Conservation (phyloP, 495 filamentous ascomycete genomes). For the Alectoria sarmentosa region DNA sequence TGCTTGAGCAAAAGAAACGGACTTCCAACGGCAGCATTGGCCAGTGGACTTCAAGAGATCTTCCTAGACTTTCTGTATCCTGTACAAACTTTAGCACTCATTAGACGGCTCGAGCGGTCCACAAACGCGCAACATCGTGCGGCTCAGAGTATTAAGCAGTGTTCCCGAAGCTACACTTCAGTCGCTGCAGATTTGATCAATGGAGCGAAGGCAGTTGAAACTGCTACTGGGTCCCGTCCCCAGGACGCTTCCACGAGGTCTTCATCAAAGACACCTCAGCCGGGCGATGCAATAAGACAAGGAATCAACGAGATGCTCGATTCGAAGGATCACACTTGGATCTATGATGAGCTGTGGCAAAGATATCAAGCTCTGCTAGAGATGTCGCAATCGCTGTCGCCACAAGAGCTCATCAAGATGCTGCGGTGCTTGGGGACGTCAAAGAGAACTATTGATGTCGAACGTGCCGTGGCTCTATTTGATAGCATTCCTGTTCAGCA, state of each 20-base stretch:
- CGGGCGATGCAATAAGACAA: background rate
- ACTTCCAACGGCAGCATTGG: background rate
- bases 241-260: background rate
- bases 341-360: conserved; percentile 30
- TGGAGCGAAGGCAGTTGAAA: conserved; percentile 1
- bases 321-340: conserved; percentile 16
- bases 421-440: conserved; percentile 38
- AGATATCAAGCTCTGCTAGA: conserved; percentile 26
- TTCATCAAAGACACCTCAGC: conserved; percentile 4
- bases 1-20: background rate
- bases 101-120: conserved; percentile 33
- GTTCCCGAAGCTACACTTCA: conserved; percentile 31
- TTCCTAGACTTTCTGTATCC: conserved; percentile 63
- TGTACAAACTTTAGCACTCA: conserved; percentile 40
- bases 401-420: conserved; percentile 27
- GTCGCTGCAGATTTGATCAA: conserved; percentile 21
- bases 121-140: conserved; percentile 16
- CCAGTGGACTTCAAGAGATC: conserved; percentile 17
- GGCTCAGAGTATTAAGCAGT: conserved; percentile 25
- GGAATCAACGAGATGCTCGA: conserved; percentile 23
- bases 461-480: conserved; percentile 39
- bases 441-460: conserved; percentile 29
- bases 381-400: conserved; percentile 13
- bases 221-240: background rate
- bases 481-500: conserved; percentile 30